Base-by-base conservation (phyloP, 768 basidiomycete genomes). In the Tylopilus sp. region DNA sequence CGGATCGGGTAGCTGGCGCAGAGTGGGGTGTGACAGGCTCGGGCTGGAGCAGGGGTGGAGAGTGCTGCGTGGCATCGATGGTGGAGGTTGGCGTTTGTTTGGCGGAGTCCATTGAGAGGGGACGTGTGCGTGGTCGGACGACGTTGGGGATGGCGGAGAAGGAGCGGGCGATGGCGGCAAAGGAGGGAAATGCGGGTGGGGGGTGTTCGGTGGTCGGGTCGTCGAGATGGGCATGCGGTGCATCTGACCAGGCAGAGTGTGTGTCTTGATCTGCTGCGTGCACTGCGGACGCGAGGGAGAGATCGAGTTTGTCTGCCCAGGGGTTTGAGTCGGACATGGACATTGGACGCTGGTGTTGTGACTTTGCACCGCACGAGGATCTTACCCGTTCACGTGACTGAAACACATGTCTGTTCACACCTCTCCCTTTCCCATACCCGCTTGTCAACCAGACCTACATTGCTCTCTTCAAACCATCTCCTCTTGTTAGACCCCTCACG, bases 81-180 rank as follows among this genome's bases (percentile, higher is more conserved):
- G 44, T 22, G 20, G 40, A 23, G 1, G 38, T 20, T 25, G 44
- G 53, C 28, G 41, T 40, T 18, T 18, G 21, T 21, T 40, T 40
- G 9, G 53, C 40, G 6, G 52, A 40, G 53, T 56, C 55, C 42
- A 56, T 25, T 4, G 55, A 57, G 2, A 22, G 36, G 1, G 55
- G 54, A 6, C 36, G 54, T n/a, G 51, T 33, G 6, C 42, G 41
- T 4, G 41, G 40, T 59, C 82, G 43, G 15, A 40, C 52, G 43
- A 44, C 50, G 38, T 74, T 66, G 7, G 77, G 81, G 30, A 84
- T 75, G 9, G 84, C 13, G 1, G 33, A 71, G 59, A 88, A 80
- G 10, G 80, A 78, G 39, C 82, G 81, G 2, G 87, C 85, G 23
- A 89, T 65, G 3, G 88, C 76, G 12, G 85, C 79, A 18, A 55